Percentiles rank a stretch among this genome's conserved stretches.
Evolutionary conservation across 2,329 filamentous ascomycete genomes (phyloP).

Genomic region (Trichoderma atroviride): DNA sequence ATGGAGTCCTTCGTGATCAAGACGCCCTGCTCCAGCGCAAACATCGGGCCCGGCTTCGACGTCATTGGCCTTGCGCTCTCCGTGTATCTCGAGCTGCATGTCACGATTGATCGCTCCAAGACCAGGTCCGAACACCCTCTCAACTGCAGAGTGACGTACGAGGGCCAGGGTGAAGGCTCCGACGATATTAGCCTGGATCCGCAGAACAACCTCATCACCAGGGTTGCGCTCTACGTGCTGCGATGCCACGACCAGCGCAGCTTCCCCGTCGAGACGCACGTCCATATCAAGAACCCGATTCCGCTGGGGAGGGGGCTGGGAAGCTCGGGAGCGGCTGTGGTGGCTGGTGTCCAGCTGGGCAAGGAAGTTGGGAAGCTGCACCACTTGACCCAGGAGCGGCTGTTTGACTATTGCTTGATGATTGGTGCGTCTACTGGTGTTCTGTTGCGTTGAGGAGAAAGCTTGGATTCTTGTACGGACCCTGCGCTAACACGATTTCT

Average conservation of each 20-base stretch:
- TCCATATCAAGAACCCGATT: constrained; percentile 95
- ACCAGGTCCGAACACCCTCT: constrained; percentile 61
- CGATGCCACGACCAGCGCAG: constrained; percentile 84
- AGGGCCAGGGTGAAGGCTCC: constrained; percentile 73
- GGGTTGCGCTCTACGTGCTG: constrained; percentile 91
- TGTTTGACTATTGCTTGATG: constrained; percentile 97
- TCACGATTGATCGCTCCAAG: constrained; percentile 69
- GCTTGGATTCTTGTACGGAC: neutral
- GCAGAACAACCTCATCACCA: constrained; percentile 88
- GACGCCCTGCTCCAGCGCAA: constrained; percentile 93
- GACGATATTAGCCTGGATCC: constrained; percentile 80
- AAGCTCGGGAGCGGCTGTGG: constrained; percentile 93
- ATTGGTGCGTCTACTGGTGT: constrained; percentile 62
- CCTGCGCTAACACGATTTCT: neutral
- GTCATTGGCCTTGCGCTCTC: constrained; percentile 94
- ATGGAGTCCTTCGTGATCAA: constrained; percentile 70
- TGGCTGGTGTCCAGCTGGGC: constrained; percentile 89
- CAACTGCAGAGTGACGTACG: constrained; percentile 90
- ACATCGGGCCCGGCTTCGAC: constrained; percentile 97
- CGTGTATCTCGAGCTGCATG: constrained; percentile 86
- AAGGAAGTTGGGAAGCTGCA: constrained; percentile 84
- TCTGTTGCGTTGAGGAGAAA: neutral
- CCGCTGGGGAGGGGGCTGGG: constrained; percentile 89
- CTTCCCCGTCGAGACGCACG: constrained; percentile 84
- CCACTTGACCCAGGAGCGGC: constrained; percentile 72